Conservation (phyloP, 225 moss, liverwort and hornwort species). For the Lunularia cruciata region DNA sequence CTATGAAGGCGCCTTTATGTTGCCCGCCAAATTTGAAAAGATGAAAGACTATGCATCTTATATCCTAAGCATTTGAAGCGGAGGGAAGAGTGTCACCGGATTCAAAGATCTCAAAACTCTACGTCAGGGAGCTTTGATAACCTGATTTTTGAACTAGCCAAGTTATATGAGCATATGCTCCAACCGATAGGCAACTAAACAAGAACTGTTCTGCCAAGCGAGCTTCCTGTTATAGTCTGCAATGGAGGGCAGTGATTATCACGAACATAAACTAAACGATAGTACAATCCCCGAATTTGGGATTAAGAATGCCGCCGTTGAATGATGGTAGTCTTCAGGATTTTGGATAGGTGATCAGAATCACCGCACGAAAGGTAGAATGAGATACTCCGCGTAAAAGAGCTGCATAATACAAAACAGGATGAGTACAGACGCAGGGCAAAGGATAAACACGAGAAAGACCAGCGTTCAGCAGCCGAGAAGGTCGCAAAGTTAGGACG, state of each 20-base stretch:
- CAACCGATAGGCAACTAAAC: conserved; percentile 6
- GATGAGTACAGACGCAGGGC: background rate
- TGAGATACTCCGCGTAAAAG: conserved; percentile 83
- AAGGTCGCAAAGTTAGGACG: too few species aligned
- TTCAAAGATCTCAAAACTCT: background rate
- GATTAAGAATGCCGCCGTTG: conserved; percentile 12
- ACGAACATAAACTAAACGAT: conserved; percentile 1
- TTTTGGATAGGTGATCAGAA: background rate
- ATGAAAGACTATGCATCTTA: too few species aligned
- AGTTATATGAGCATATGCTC: conserved; percentile 8
- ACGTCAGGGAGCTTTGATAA: background rate
- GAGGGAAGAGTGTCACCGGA: background rate
- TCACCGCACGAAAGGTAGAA: conserved; percentile 75
- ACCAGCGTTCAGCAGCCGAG: background rate
- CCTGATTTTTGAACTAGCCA: background rate
- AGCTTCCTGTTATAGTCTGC: background rate
- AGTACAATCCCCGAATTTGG: conserved; percentile 9
- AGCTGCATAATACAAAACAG: conserved; percentile 41
- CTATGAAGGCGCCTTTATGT: too few species aligned
- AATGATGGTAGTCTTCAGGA: background rate
- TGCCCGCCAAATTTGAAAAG: too few species aligned
- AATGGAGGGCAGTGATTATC: conserved; percentile 4
- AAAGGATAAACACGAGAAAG: background rate
- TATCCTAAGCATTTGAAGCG: too few species aligned
- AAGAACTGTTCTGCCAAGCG: background rate